Base-by-base conservation (phyloP, 2,329 filamentous ascomycete species). In the Byssothecium circinans region DNA sequence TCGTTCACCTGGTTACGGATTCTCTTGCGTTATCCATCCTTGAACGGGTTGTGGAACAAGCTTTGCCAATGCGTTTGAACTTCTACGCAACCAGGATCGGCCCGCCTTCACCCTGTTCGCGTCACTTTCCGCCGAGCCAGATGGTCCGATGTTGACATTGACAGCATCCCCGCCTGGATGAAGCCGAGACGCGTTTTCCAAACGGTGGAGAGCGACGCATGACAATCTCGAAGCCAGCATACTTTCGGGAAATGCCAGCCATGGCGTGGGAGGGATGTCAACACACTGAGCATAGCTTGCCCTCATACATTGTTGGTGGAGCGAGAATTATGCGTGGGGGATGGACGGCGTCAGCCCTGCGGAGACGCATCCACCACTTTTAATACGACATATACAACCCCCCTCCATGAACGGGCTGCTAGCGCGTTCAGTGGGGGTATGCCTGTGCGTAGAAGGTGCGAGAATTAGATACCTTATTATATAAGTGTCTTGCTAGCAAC, bases 61-160 rank as follows among this genome's bases (percentile, higher is more conserved):
- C 29, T 32, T 32, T 32, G 6, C 14, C 10, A 32, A 23, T n/a
- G 19, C 12, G 36, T n/a, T 36, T 39, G 19, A 25, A 23, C 36
- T 25, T 25, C 15, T 11, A 25, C 8, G 12, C 35, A 22, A 23
- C 20, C 20, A 34, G 36, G 36, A 33, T 41, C 37, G 43, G 43
- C 19, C 43, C 43, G 36, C 36, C 15, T 8, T 27, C 2, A 36
- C 34, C 36, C 20, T 34, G 19, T 46, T 41, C 43, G 43, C 43
- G 36, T 40, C 29, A 46, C 43, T 29, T 46, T 33, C 43, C 43
- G 15, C 32, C 17, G 15, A 19, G 8, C 19, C 41, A 12, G 8
- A 25, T 27, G 3, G 22, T 27, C 41, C 32, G 20, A 35, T 15
- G 33, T 35, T 35, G 25, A 32, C 29, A 32, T 35, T 35, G 33